Evolutionary conservation across 139 green algal species (phyloP).

Genomic region (Yamagishiella unicocca): DNA sequence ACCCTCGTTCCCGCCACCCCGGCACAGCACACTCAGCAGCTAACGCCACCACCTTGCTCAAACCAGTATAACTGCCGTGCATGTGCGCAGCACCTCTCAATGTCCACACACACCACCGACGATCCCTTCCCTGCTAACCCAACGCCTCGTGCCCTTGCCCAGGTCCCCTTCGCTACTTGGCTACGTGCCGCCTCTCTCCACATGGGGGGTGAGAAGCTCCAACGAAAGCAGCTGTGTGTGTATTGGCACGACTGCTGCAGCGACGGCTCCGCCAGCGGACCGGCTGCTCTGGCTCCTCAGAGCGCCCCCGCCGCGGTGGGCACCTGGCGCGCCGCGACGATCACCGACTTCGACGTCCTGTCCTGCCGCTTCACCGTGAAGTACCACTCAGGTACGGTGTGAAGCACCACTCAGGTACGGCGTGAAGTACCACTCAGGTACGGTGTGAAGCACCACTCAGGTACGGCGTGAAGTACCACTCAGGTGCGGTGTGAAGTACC

Average conservation of each 20-base stretch:
- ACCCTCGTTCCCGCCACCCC: no score
- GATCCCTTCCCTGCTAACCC: no score
- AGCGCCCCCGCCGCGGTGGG: background rate
- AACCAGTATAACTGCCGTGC: no score
- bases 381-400: conserved; percentile 16
- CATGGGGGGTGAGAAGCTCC: background rate
- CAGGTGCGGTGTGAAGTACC: no score
- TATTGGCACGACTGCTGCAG: background rate
- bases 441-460: no score
- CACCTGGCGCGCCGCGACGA: background rate
- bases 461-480: conserved; percentile 20
- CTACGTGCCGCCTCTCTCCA: background rate
- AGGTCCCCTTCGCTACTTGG: background rate
- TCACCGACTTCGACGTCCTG: conserved; percentile 8
- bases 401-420: no score
- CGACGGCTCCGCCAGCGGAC: background rate
- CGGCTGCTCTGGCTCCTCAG: background rate
- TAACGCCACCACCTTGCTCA: no score
- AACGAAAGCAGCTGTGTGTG: conserved; percentile 17
- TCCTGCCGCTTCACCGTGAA: background rate
- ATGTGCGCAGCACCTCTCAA: no score
- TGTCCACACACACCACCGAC: no score
- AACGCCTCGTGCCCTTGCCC: no score
- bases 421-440: conserved; percentile 15
- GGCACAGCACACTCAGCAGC: no score